Percentiles rank a stretch among this genome's conserved stretches.
Conservation (phyloP, 768 basidiomycete genomes). For the Neoboletus brunneissimus region DNA sequence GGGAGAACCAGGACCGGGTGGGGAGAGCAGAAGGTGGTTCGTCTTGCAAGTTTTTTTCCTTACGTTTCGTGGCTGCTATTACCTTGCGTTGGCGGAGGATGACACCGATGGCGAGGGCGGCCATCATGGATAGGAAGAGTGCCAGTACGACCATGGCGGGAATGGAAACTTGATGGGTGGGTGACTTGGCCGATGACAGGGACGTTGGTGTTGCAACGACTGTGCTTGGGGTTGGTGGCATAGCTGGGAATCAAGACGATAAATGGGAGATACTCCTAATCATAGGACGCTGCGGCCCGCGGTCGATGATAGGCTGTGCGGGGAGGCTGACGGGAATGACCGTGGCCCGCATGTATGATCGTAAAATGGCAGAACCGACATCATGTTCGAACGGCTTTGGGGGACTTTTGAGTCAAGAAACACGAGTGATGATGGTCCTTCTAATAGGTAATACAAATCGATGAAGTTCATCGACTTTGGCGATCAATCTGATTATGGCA, state of each 20-base stretch:
- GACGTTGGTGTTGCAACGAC: neutral
- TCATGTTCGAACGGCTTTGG: neutral
- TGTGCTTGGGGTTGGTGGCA: slow-evolving; percentile 19
- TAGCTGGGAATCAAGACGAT: neutral
- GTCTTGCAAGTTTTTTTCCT: neutral
- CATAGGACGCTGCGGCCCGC: neutral
- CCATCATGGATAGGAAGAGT: slow-evolving; percentile 19
- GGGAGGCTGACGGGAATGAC: slow-evolving; percentile 14
- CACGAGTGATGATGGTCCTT: neutral
- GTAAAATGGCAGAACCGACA: neutral
- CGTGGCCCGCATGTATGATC: neutral
- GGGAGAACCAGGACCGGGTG: slow-evolving; percentile 1
- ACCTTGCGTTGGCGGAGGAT: slow-evolving; percentile 18
- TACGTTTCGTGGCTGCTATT: neutral
- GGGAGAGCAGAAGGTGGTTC: neutral
- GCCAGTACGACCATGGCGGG: slow-evolving; percentile 22
- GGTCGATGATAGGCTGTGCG: neutral
- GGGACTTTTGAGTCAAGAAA: neutral
- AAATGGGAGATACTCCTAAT: neutral
- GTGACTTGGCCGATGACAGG: neutral
- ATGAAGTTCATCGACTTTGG: neutral
- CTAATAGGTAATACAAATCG: neutral
- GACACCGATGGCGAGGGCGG: slow-evolving; percentile 17
- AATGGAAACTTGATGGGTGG: slow-evolving; percentile 12
- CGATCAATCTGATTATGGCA: slow-evolving; percentile 15